Evolutionary conservation across 768 basidiomycete species (phyloP), one percentile per base, ranked within the genome.

Genomic region (Scleroderma citrinum): DNA sequence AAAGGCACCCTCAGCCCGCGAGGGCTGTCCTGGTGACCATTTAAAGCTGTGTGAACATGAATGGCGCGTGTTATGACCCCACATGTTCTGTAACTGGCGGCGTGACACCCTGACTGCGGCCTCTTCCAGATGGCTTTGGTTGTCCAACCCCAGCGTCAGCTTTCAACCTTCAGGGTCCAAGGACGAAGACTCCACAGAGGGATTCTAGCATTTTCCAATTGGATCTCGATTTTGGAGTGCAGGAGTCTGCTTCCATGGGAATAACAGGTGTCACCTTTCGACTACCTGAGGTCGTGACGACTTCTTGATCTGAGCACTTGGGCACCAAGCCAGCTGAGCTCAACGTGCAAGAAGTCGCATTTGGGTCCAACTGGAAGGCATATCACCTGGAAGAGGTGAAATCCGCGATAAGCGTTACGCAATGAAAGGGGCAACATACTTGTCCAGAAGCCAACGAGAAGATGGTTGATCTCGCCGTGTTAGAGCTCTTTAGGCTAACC

Each of bases 401-500:
- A n/a, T 5, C 26, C 26, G 8, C 8, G 8, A 29, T 29, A 29
- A n/a, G n/a, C n/a, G n/a, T 29, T 8, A 8, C 26, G 26, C 26
- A 37, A 29, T 17, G 17, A 11, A 1, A 13, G 4, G 3, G 20
- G 13, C 11, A 39, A 12, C 20, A 24, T 53, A 87, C 88, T 77
- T 92, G 89, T 30, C 89, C 90, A 51, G 92, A n/a, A 92, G 0
- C 89, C 88, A 3, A 92, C 90, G 1, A 92, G 75, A 64, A 87
- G 58, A 49, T 82, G 82, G 59, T 92, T 92, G 49, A 92, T 90
- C 21, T 90, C 82, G 2, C 69, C 72, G 51, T 87, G 83, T 5
- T n/a, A n/a, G n/a, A 86, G 69, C 48, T 84, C 83, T 14, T 72
- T 76, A 0, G 90, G 89, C n/a, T 3, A 92, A 75, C 89, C 89